phyloP scores from a whole-genome alignment of 495 filamentous ascomycete species.

The Tuber melanosporum region DNA sequence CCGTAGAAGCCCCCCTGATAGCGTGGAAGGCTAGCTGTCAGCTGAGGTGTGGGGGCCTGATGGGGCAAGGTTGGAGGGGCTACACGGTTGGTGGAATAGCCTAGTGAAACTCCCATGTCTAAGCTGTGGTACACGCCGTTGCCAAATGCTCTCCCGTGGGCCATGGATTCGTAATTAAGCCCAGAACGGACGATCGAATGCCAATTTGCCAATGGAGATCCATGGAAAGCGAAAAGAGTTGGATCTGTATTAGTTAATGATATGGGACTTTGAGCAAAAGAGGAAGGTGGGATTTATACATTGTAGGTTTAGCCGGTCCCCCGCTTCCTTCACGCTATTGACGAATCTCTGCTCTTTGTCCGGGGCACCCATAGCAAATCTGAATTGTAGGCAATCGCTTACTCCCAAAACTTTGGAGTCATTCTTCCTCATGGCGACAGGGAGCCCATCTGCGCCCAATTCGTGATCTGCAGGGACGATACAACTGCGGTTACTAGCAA shows the following conservation, averaged over 20 bases:
- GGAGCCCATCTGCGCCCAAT: slow-evolving; percentile 32
- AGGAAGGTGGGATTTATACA: slow-evolving; percentile 18
- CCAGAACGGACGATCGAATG: slow-evolving; percentile 83
- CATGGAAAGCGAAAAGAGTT: slow-evolving; percentile 79
- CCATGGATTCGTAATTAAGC: slow-evolving; percentile 59
- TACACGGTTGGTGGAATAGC: slow-evolving; percentile 46
- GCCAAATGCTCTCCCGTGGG: slow-evolving; percentile 65
- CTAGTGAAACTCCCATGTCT: slow-evolving; percentile 52
- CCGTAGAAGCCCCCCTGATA: background rate
- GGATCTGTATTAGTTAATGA: slow-evolving; percentile 46
- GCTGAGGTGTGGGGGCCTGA: background rate
- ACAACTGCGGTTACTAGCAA: slow-evolving; percentile 82
- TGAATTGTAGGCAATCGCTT: slow-evolving; percentile 68
- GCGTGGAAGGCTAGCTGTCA: too few species aligned
- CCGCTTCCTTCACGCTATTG: slow-evolving; percentile 52
- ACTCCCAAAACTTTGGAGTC: slow-evolving; percentile 60
- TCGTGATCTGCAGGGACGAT: slow-evolving; percentile 63
- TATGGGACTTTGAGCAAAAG: background rate
- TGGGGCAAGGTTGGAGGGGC: background rate
- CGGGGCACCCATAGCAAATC: slow-evolving; percentile 80
- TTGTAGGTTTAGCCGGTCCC: slow-evolving; percentile 42
- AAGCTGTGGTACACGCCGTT: slow-evolving; percentile 76
- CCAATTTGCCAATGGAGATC: slow-evolving; percentile 73
- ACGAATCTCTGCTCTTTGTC: slow-evolving; percentile 85
- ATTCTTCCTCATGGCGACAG: slow-evolving; percentile 19